phyloP scores from a whole-genome alignment of 805 yeast species.

The Wickerhamiella alocasiicola region DNA sequence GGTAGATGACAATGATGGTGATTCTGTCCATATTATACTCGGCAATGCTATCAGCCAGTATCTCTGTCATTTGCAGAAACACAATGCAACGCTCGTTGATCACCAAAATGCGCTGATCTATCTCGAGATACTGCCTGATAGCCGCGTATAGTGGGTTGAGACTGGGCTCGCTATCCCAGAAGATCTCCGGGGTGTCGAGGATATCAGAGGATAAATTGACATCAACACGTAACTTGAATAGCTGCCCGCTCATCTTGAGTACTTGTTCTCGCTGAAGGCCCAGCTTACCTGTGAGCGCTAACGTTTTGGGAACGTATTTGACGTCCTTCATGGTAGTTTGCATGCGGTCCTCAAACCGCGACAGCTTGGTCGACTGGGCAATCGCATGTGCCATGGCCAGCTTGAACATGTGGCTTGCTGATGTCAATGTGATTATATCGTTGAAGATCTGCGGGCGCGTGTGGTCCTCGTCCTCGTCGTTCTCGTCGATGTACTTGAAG shows the following conservation, averaged over 20 bases:
- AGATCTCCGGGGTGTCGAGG: constrained; percentile 88
- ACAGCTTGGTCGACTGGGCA: constrained; percentile 87
- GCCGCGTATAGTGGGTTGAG: constrained; percentile 85
- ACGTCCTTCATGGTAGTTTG: constrained; percentile 71
- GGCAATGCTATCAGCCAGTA: constrained; percentile 86
- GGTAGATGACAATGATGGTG: constrained; percentile 76
- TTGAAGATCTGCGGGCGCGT: constrained; percentile 49
- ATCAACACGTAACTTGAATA: constrained; percentile 84
- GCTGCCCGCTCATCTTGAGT: constrained; percentile 74
- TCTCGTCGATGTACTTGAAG: constrained; percentile 46
- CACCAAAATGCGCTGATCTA: constrained; percentile 88
- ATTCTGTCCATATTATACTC: constrained; percentile 85
- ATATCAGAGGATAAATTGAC: constrained; percentile 85
- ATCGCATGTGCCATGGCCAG: constrained; percentile 91
- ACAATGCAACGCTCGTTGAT: constrained; percentile 89
- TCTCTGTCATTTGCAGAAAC: constrained; percentile 83
- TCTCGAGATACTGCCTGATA: constrained; percentile 81
- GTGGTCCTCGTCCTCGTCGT: constrained; percentile 13
- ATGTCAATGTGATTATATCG: constrained; percentile 81
- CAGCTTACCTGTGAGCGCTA: constrained; percentile 79
- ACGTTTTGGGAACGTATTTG: constrained; percentile 74
- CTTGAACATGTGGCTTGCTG: constrained; percentile 87
- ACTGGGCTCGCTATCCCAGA: constrained; percentile 93
- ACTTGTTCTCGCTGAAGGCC: constrained; percentile 78
- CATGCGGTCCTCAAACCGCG: constrained; percentile 85